Percentiles rank a stretch among this genome's conserved stretches.
These are phyloP conservation scores for Wickerhamiella kurtzmanii DNA, from an alignment of 805 yeast species.

Conservation along the genomic window DNA sequence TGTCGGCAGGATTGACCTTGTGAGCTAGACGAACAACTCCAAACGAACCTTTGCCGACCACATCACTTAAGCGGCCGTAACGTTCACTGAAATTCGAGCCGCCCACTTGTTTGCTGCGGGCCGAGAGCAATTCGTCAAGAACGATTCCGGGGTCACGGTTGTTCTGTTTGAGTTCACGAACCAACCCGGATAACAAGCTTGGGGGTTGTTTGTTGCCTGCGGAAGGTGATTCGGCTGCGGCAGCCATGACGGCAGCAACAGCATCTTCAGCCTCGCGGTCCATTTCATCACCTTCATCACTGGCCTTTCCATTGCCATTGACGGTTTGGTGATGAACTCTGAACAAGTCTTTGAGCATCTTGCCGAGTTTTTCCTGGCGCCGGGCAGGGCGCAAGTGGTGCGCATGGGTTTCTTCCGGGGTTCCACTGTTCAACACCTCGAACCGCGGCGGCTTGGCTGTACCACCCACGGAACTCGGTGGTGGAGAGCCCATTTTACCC, in stretches of 20 bases:
- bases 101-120: conserved; percentile 6
- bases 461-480: conserved; percentile 9
- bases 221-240: conserved; percentile 15
- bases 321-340: conserved; percentile 12
- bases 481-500: background rate
- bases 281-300: conserved; percentile 5
- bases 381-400: conserved; percentile 61
- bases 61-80: conserved; percentile 85
- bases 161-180: conserved; percentile 9
- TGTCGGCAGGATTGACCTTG: conserved; percentile 28
- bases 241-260: conserved; percentile 6
- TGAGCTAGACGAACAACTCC: conserved; percentile 88
- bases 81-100: conserved; percentile 60
- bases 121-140: conserved; percentile 10
- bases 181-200: conserved; percentile 13
- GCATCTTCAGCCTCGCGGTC: conserved; percentile 17
- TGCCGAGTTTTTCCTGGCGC: conserved; percentile 38
- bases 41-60: conserved; percentile 84
- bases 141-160: conserved; percentile 15
- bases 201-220: conserved; percentile 14
- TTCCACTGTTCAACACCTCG: conserved; percentile 22
- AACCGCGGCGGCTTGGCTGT: conserved; percentile 20
- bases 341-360: conserved; percentile 37
- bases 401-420: conserved; percentile 54
- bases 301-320: background rate